Percentiles rank a stretch among this genome's conserved stretches.
Conservation (phyloP, 768 basidiomycete genomes). For the Podaxis sp. region DNA sequence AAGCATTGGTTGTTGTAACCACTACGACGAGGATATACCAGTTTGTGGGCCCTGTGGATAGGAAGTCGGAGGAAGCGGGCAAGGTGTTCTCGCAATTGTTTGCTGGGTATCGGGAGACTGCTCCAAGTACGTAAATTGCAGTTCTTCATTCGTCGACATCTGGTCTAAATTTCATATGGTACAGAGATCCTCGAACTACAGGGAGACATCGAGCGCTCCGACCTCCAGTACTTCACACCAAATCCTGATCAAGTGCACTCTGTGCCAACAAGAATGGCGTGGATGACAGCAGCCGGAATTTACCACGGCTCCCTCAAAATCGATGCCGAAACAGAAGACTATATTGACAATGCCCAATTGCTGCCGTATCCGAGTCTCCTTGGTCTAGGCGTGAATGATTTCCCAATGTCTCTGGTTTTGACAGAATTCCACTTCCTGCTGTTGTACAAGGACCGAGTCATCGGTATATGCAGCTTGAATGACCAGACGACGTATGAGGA, state of each 20-base stretch:
- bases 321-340: conserved; percentile 62
- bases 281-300: conserved; percentile 89
- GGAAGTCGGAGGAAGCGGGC: conserved; percentile 68
- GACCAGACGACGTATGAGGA: conserved; percentile 86
- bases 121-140: conserved; percentile 58
- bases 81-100: conserved; percentile 75
- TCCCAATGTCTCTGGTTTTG: conserved; percentile 73
- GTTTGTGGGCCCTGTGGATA: conserved; percentile 67
- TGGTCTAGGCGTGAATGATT: conserved; percentile 27
- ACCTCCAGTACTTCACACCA: conserved; percentile 75
- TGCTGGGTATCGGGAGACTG: conserved; percentile 63
- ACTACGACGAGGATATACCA: conserved; percentile 90
- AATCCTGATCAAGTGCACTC: conserved; percentile 67
- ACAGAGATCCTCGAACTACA: conserved; percentile 90
- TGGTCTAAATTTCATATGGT: conserved; percentile 6
- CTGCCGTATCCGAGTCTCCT: conserved; percentile 65
- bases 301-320: conserved; percentile 82
- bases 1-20: conserved; percentile 70
- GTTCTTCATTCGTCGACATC: conserved; percentile 19
- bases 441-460: conserved; percentile 73
- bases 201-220: conserved; percentile 68
- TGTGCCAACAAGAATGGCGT: conserved; percentile 73
- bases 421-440: conserved; percentile 93
- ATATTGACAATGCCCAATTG: conserved; percentile 74
- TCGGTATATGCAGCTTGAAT: conserved; percentile 75